A percentile compares a stretch with the other conserved stretches of the same genome.
Evolutionary conservation across 345 rosid genomes (phyloP).

Genomic region (Arabis hirsuta): DNA sequence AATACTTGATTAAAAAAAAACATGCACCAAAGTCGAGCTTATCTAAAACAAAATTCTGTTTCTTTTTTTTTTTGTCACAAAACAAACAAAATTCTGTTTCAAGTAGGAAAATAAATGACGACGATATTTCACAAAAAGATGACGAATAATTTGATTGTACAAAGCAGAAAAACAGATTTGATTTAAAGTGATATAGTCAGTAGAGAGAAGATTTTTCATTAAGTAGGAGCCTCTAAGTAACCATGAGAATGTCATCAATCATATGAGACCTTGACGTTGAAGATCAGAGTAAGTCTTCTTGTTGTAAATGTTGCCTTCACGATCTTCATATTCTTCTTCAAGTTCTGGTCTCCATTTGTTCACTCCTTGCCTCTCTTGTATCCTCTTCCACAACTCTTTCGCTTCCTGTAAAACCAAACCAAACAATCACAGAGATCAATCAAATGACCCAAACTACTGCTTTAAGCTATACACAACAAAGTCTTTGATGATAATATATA

Average conservation of each 20-base stretch:
- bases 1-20: not conserved
- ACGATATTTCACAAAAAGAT: conserved; percentile 5
- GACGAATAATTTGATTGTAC: conserved; percentile 25
- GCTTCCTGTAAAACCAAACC: conserved; percentile 69
- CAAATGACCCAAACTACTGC: not conserved
- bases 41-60: not conserved
- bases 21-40: not conserved
- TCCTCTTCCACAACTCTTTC: conserved; percentile 87
- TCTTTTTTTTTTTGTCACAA: not conserved
- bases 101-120: not conserved
- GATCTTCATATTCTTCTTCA: conserved; percentile 99
- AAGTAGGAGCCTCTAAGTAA: conserved; percentile 7
- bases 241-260: conserved; percentile 27
- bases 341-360: conserved; percentile 99
- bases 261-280: conserved; percentile 96
- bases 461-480: not conserved
- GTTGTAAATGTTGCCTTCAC: conserved; percentile 97
- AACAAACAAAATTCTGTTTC: not conserved
- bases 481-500: not conserved
- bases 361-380: conserved; percentile 83
- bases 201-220: not conserved
- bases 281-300: conserved; percentile 96
- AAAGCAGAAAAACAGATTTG: not conserved
- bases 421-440: conserved; percentile 14
- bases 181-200: not conserved